These are phyloP conservation scores for Dactylellina sp. DNA, from an alignment of 2,329 filamentous ascomycete species.

Conservation along the genomic window DNA sequence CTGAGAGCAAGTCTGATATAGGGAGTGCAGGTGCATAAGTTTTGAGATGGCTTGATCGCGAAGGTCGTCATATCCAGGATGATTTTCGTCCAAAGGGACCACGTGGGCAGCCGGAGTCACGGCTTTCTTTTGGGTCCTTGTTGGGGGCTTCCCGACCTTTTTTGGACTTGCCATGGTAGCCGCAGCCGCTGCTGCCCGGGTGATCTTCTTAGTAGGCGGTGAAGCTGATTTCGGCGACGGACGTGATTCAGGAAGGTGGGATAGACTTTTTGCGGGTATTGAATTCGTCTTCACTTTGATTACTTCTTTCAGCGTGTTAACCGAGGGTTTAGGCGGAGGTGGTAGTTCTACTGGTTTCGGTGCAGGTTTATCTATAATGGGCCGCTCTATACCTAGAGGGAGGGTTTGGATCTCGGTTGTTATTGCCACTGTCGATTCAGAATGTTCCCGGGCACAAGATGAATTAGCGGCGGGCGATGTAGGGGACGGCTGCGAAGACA, in stretches of 20 bases:
- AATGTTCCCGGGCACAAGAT: background rate
- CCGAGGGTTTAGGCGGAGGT: slow-evolving; percentile 33
- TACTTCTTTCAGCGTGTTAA: slow-evolving; percentile 42
- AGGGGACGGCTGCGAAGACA: slow-evolving; percentile 37
- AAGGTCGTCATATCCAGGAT: slow-evolving; percentile 51
- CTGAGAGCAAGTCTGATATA: slow-evolving; percentile 44
- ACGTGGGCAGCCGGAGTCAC: slow-evolving; percentile 25
- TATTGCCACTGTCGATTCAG: background rate
- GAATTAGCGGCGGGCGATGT: slow-evolving; percentile 16
- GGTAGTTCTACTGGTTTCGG: slow-evolving; percentile 19
- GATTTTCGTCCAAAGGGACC: slow-evolving; percentile 51
- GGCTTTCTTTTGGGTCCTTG: slow-evolving; percentile 18
- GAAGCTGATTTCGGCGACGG: slow-evolving; percentile 13
- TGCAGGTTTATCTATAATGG: background rate
- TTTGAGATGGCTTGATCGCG: slow-evolving; percentile 54
- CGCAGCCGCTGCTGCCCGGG: slow-evolving; percentile 15
- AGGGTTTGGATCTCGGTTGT: too few relatives aligned
- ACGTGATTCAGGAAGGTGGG: slow-evolving; percentile 21
- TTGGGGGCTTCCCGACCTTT: background rate
- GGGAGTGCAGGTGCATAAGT: slow-evolving; percentile 37
- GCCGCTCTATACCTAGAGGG: slow-evolving; percentile 5
- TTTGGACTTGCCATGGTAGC: background rate
- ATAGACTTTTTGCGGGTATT: slow-evolving; percentile 28
- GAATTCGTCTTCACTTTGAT: slow-evolving; percentile 37
- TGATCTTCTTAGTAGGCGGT: slow-evolving; percentile 10